phyloP scores from a whole-genome alignment of 306 rosid genomes.

The Quercus bicolor region DNA sequence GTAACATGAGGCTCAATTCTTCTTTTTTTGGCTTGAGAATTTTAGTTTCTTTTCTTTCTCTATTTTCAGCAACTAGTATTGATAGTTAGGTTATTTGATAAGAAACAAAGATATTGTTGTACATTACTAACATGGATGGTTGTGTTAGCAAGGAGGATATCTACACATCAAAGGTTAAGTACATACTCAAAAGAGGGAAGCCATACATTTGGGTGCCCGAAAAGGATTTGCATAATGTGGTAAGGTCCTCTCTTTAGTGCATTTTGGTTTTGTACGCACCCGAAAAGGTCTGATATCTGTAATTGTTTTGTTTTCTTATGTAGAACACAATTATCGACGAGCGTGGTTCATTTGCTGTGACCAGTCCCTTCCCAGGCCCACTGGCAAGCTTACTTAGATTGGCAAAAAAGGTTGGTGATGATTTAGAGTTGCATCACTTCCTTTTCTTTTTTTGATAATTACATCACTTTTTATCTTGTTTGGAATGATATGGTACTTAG shows the following conservation, averaged over 20 bases:
- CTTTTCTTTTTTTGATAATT: conserved; percentile 1
- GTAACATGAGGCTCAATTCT: neutral
- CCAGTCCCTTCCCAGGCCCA: conserved; percentile 76
- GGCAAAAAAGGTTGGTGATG: conserved; percentile 51
- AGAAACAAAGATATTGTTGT: neutral
- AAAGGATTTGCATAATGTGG: conserved; percentile 82
- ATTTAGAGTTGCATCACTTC: neutral
- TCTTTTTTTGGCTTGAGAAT: neutral
- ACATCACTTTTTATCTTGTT: neutral
- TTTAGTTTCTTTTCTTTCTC: neutral
- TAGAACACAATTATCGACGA: conserved; percentile 86
- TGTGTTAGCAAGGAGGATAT: conserved; percentile 60
- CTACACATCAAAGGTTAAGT: conserved; percentile 72
- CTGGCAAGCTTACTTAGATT: conserved; percentile 54
- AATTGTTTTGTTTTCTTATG: conserved; percentile 15
- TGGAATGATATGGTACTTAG: neutral
- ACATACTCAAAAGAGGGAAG: conserved; percentile 66
- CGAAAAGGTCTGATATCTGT: neutral
- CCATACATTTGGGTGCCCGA: conserved; percentile 90
- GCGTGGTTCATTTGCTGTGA: conserved; percentile 87
- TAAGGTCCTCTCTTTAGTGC: conserved; percentile 22
- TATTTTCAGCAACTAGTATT: neutral
- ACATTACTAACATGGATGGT: conserved; percentile 21
- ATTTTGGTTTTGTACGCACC: neutral
- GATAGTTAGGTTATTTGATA: neutral